phyloP scores from a whole-genome alignment of 2,329 filamentous ascomycete species.

The Colletotrichum eremochloae region DNA sequence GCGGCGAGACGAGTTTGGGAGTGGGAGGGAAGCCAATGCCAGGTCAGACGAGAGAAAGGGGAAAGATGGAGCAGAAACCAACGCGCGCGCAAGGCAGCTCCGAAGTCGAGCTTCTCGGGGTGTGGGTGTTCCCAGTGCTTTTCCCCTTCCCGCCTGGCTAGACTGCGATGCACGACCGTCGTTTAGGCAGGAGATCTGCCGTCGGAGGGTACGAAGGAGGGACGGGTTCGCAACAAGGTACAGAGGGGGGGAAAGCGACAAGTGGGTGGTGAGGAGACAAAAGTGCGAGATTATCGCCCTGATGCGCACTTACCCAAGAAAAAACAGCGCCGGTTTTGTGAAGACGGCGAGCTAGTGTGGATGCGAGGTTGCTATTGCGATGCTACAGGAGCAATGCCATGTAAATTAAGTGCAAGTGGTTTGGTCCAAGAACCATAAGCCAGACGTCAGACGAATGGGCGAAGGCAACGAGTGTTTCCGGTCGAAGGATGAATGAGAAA shows the following conservation, averaged over 20 bases:
- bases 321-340: background rate
- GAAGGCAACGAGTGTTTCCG: constrained; percentile 29
- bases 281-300: constrained; percentile 9
- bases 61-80: constrained; percentile 16
- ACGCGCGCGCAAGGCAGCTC: constrained; percentile 20
- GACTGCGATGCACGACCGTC: constrained; percentile 23
- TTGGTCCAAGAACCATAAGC: constrained; percentile 14
- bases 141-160: constrained; percentile 13
- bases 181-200: constrained; percentile 34
- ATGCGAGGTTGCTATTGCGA: constrained; percentile 30
- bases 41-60: constrained; percentile 3
- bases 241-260: constrained; percentile 14
- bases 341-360: constrained; percentile 2
- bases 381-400: constrained; percentile 4
- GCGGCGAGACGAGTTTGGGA: constrained; percentile 28
- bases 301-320: constrained; percentile 31
- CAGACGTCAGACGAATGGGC: constrained; percentile 38
- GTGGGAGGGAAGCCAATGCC: constrained; percentile 22
- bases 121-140: constrained; percentile 24
- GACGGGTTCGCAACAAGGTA: constrained; percentile 23
- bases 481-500: constrained; percentile 21
- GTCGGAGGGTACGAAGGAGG: constrained; percentile 23
- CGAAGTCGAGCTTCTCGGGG: constrained; percentile 17
- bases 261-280: background rate
- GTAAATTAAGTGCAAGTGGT: constrained; percentile 20